A percentile compares a stretch with the other conserved stretches of the same genome.
Conservation (phyloP, 169 alveolate species). For the Cyclospora cayetanensis region DNA sequence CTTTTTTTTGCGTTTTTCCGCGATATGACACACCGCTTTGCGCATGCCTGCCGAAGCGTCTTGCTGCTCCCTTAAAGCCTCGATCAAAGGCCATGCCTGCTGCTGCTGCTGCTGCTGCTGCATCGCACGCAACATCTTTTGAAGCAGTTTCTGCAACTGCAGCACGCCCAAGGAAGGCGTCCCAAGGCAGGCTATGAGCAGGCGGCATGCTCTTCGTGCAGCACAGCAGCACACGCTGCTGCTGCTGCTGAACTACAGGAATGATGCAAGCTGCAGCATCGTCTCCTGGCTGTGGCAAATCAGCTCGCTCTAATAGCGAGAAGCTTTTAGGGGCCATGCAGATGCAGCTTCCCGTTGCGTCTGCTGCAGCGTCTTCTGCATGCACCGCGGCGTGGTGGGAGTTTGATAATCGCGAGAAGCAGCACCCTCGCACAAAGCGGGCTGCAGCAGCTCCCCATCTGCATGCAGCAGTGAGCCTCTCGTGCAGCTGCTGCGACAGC, state of each 20-base stretch:
- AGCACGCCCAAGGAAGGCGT: background rate
- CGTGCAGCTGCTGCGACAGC: slow-evolving; percentile 16
- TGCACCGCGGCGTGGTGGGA: background rate
- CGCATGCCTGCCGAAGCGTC: background rate
- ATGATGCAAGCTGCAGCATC: background rate
- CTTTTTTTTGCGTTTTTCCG: background rate
- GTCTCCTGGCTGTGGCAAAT: too few species aligned
- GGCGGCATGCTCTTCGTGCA: background rate
- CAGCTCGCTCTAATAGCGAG: too few species aligned
- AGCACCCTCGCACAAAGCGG: slow-evolving; percentile 12
- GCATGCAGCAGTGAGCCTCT: slow-evolving; percentile 20
- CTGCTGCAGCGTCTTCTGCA: background rate
- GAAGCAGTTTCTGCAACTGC: background rate
- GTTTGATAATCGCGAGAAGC: background rate
- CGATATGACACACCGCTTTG: too few species aligned
- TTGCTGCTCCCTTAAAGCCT: background rate
- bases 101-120: background rate
- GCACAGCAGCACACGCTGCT: slow-evolving; percentile 30
- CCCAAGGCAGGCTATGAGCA: too few species aligned
- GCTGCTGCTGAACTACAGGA: slow-evolving; percentile 19
- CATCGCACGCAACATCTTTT: background rate
- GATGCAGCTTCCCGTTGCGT: too few species aligned
- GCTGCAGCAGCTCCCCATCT: slow-evolving; percentile 2
- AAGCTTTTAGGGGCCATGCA: too few species aligned
- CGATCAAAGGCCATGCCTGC: too few species aligned